Evolutionary conservation across 208 protist genomes (phyloP).

Genomic region (Trypanosoma cruzi): DNA sequence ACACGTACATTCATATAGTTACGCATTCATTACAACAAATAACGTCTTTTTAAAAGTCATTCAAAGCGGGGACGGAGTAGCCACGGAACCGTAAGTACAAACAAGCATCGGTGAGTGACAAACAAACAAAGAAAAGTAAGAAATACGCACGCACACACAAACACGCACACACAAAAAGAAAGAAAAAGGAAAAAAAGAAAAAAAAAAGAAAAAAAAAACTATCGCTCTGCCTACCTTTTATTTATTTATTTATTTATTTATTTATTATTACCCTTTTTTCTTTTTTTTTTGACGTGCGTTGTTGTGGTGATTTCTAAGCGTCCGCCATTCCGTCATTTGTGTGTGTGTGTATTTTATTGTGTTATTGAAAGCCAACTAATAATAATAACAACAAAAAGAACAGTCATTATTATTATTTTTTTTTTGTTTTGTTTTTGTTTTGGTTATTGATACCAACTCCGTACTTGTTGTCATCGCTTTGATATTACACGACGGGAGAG

Average conservation of each 20-base stretch:
- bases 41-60: too few species aligned
- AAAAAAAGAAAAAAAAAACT: neutral
- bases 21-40: neutral
- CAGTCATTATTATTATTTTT: too few species aligned
- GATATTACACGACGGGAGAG: neutral
- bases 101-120: too few species aligned
- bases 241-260: too few species aligned
- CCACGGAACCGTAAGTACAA: too few species aligned
- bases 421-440: too few species aligned
- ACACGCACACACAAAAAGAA: neutral
- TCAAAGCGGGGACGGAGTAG: too few species aligned
- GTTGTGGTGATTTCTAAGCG: neutral
- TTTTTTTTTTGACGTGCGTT: neutral
- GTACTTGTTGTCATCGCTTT: neutral
- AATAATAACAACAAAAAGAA: too few species aligned
- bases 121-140: too few species aligned
- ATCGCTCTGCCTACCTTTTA: too few species aligned
- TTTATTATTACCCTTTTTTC: too few species aligned
- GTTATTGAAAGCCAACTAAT: neutral
- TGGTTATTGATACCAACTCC: neutral
- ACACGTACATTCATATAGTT: neutral
- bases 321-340: neutral
- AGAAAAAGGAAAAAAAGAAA: neutral
- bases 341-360: neutral
- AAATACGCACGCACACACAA: neutral